Percentiles rank a stretch among this genome's conserved stretches.
Evolutionary conservation across 108 stramenopile species (phyloP).

Genomic region (Cyclotella choctawhatcheeana): DNA sequence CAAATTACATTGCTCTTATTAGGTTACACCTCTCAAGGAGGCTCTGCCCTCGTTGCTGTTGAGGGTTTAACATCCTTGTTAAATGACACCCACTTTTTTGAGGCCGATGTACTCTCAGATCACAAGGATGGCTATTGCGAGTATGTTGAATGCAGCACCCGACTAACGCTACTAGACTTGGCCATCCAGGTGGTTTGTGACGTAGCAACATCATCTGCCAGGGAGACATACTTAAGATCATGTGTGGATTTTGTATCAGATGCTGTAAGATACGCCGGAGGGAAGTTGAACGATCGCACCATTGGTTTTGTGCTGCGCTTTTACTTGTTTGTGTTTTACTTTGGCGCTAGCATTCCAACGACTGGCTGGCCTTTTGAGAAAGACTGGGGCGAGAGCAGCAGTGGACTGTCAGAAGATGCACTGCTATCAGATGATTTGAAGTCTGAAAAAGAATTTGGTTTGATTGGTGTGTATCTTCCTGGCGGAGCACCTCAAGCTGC

Average conservation of each 20-base stretch:
- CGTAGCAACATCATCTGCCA: slow-evolving; percentile 75
- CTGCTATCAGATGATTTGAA: slow-evolving; percentile 26
- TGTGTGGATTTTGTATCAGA: slow-evolving; percentile 85
- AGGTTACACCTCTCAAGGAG: slow-evolving; percentile 83
- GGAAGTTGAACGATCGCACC: slow-evolving; percentile 75
- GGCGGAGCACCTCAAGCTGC: slow-evolving; percentile 83
- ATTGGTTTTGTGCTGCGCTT: slow-evolving; percentile 81
- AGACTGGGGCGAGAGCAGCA: slow-evolving; percentile 23
- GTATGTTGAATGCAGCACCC: slow-evolving; percentile 28
- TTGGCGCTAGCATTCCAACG: slow-evolving; percentile 75
- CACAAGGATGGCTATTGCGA: slow-evolving; percentile 27
- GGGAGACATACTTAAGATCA: slow-evolving; percentile 70
- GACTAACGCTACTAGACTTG: slow-evolving; percentile 79
- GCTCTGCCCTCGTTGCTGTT: slow-evolving; percentile 78
- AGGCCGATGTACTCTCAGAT: slow-evolving; percentile 54
- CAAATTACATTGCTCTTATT: neutral
- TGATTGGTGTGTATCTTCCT: slow-evolving; percentile 46
- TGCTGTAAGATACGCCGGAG: slow-evolving; percentile 68
- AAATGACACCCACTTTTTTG: slow-evolving; percentile 73
- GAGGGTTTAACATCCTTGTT: slow-evolving; percentile 75
- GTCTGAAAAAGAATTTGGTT: slow-evolving; percentile 3
- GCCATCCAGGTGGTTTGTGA: slow-evolving; percentile 87
- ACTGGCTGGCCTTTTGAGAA: slow-evolving; percentile 45
- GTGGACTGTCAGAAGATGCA: slow-evolving; percentile 20
- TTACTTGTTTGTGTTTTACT: slow-evolving; percentile 86